Evolutionary conservation across 352 stramenopile genomes (phyloP), one percentile per base, ranked within the genome.

Genomic region (Phytophthora uliginosa): DNA sequence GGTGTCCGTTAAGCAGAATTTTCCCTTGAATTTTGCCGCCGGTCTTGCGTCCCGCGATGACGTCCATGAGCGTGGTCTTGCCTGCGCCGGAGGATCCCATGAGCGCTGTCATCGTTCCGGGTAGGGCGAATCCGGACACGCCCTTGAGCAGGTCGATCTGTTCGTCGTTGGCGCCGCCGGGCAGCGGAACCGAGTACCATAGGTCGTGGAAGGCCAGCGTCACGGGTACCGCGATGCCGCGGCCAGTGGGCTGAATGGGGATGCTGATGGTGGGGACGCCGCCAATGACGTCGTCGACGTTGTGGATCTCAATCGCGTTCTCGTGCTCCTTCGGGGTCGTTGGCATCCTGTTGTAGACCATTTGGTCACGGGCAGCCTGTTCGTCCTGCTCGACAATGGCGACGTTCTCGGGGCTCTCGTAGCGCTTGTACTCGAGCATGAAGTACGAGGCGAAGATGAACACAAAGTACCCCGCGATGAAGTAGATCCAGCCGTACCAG

Each of bases 1-100:
- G 57, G 68, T 93, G 84, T 40, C 95, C 94, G 71, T 98, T 98
- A 9, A 98, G 62, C 18, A 84, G 66, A 63, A 98, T 88, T 13
- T 94, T 76, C 18, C 95, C 94, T 17, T 70, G 68, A 72, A 76
- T 76, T 34, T 61, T 76, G 24, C 69, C 69, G 36, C 68, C 68
- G 17, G 68, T 74, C 57, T 74, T 74, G n/a, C 68, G 60, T 45
- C 68, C 68, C 12, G 68, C 68, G 50, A 75, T 71, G 61, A 75
- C 57, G 13, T 74, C 67, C 67, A 74, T 74, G 36, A 71, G 56
- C 13, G 64, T 71, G 36, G 57, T 66, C 22, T 98, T 98, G 3
- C 92, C 91, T 52, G 88, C 83, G 42, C 86, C 85, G 1, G 73
- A 81, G 0, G 77, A 77, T 7, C 83, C 83, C 74, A 88, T 87